These are phyloP conservation scores for Endoconidiophora polonica DNA, from an alignment of 2,329 filamentous ascomycete species.

Conservation along the genomic window DNA sequence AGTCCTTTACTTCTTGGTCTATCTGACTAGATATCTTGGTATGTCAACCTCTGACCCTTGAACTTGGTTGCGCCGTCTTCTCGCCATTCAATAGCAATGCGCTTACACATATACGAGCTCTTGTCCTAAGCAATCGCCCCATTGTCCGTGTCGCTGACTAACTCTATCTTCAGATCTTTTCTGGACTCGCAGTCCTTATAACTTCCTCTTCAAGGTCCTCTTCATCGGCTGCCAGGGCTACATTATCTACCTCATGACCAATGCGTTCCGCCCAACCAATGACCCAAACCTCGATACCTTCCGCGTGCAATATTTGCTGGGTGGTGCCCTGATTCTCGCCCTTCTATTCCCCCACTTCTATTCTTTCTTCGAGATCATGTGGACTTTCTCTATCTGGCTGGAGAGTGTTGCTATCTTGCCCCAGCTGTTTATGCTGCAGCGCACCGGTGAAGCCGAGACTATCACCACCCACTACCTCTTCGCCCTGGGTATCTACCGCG, in stretches of 20 bases:
- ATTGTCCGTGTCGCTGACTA: neutral
- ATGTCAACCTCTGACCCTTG: conserved; percentile 16
- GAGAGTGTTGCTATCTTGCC: conserved; percentile 93
- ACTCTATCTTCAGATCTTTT: conserved; percentile 51
- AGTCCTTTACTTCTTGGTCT: conserved; percentile 84
- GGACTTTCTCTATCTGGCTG: conserved; percentile 97
- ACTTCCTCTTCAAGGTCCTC: conserved; percentile 86
- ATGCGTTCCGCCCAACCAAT: conserved; percentile 92
- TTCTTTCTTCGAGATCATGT: conserved; percentile 68
- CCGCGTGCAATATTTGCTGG: conserved; percentile 86
- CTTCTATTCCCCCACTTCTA: conserved; percentile 77
- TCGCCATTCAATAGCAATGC: no score
- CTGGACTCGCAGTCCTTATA: conserved; percentile 71
- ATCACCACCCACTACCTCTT: conserved; percentile 98
- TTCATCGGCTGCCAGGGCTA: conserved; percentile 85
- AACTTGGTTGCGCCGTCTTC: neutral
- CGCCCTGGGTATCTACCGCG: conserved; percentile 77
- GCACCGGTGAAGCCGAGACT: conserved; percentile 96
- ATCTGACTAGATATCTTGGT: conserved; percentile 84
- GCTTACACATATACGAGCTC: conserved; percentile 7
- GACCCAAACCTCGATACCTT: conserved; percentile 96
- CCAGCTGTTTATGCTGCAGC: conserved; percentile 94
- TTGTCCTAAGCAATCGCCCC: neutral
- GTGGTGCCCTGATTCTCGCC: conserved; percentile 60
- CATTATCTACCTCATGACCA: conserved; percentile 95